These are phyloP conservation scores for Trichoderma sp. DNA, from an alignment of 2,329 filamentous ascomycete species.

Conservation along the genomic window DNA sequence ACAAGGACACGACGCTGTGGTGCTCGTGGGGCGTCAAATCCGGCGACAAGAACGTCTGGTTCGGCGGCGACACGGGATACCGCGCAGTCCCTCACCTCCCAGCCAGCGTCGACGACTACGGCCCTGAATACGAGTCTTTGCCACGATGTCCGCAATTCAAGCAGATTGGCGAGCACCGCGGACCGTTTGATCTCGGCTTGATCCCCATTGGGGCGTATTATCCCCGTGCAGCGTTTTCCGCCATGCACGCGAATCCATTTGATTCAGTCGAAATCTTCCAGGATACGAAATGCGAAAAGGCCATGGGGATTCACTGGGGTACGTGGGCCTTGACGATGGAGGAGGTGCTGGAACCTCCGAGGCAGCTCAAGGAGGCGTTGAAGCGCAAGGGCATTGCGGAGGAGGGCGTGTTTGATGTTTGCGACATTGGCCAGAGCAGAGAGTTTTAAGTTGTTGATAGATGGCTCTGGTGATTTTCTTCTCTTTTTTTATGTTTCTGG, in stretches of 20 bases:
- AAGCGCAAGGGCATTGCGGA: conserved; percentile 64
- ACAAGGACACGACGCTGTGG: conserved; percentile 79
- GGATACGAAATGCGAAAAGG: conserved; percentile 74
- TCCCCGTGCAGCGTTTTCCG: conserved; percentile 68
- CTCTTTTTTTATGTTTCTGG: not conserved
- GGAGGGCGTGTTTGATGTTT: conserved; percentile 74
- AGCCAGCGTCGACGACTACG: conserved; percentile 66
- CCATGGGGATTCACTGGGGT: conserved; percentile 91
- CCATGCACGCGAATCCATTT: conserved; percentile 81
- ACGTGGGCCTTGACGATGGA: conserved; percentile 85
- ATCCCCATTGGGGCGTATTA: conserved; percentile 92
- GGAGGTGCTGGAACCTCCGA: conserved; percentile 79
- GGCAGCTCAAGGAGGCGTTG: conserved; percentile 68
- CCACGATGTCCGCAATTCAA: conserved; percentile 81
- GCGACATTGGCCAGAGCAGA: conserved; percentile 78
- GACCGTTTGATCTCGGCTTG: conserved; percentile 85
- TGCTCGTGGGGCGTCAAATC: conserved; percentile 78
- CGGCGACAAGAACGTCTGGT: conserved; percentile 76
- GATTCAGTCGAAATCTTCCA: conserved; percentile 87
- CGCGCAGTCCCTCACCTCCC: conserved; percentile 68
- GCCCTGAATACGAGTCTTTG: conserved; percentile 59
- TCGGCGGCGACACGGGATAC: conserved; percentile 90
- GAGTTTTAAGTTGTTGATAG: conserved; percentile 56
- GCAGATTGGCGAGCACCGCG: conserved; percentile 74
- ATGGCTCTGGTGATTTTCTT: not conserved